Percentiles rank a stretch among this genome's conserved stretches.
Conservation (phyloP, 2,329 filamentous ascomycete species). For the Cladophialophora yegresii region DNA sequence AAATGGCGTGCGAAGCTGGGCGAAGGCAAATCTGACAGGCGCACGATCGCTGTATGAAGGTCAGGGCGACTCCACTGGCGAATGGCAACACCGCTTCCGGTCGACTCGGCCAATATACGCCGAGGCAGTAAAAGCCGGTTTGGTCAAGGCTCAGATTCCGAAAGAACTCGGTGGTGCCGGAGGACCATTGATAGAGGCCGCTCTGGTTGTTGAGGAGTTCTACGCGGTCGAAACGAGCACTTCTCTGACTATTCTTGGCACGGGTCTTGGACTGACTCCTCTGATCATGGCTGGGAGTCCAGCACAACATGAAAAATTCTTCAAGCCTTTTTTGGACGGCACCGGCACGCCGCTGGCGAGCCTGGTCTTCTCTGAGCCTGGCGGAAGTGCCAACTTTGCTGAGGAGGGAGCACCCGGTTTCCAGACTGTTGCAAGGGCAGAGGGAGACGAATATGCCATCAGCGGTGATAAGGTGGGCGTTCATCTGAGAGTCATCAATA, state of each 20-base stretch:
- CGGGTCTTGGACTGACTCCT: conserved; percentile 56
- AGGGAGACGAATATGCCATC: conserved; percentile 56
- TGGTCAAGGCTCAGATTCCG: conserved; percentile 54
- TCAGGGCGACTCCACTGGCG: not conserved
- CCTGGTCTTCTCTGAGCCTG: conserved; percentile 56
- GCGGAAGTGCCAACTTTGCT: conserved; percentile 56
- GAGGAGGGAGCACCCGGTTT: conserved; percentile 54
- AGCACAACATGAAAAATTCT: conserved; percentile 47
- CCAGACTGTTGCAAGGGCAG: conserved; percentile 51
- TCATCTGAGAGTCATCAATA: not conserved
- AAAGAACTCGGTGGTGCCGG: conserved; percentile 51
- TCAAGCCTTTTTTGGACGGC: conserved; percentile 52
- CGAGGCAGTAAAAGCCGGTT: conserved; percentile 47
- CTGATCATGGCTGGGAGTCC: conserved; percentile 51
- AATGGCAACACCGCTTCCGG: conserved; percentile 48
- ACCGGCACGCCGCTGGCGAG: conserved; percentile 54
- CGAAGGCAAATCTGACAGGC: conserved; percentile 17
- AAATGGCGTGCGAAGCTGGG: conserved; percentile 23
- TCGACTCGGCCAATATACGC: conserved; percentile 53
- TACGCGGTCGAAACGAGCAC: conserved; percentile 55
- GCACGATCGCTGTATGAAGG: conserved; percentile 26
- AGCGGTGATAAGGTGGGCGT: conserved; percentile 55
- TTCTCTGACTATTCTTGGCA: conserved; percentile 55
- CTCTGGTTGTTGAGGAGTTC: conserved; percentile 57
- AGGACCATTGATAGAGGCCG: conserved; percentile 51